Conservation (phyloP, 2,329 filamentous ascomycete genomes). For the Pochonia chlamydosporia region DNA sequence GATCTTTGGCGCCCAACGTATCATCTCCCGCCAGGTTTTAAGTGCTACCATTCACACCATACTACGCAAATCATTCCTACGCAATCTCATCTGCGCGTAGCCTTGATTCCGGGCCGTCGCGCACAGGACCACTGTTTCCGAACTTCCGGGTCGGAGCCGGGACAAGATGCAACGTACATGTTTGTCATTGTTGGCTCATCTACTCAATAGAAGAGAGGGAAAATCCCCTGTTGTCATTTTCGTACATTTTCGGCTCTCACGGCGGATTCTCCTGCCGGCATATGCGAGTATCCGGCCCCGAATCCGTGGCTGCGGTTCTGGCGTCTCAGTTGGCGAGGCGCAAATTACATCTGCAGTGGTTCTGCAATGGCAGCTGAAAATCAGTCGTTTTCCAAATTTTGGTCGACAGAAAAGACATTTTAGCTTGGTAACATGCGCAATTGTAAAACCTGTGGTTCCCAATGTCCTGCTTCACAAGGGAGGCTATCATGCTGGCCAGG, state of each 20-base stretch:
- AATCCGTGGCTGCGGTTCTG: not conserved
- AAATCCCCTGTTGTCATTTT: too few relatives aligned
- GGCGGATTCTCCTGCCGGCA: not conserved
- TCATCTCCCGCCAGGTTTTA: slow-evolving; percentile 4
- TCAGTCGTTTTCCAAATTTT: too few relatives aligned
- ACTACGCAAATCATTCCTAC: slow-evolving; percentile 3
- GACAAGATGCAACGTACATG: not conserved
- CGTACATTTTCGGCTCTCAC: slow-evolving; percentile 3
- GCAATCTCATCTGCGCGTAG: slow-evolving; percentile 7
- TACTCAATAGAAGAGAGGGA: not conserved
- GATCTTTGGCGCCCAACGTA: slow-evolving; percentile 1
- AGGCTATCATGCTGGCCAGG: not conserved
- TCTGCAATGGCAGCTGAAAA: not conserved
- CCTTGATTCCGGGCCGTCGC: slow-evolving; percentile 5
- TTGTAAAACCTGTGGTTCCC: slow-evolving; percentile 6
- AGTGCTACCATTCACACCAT: slow-evolving; percentile 1
- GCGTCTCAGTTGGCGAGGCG: slow-evolving; percentile 12
- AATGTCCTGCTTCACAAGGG: slow-evolving; percentile 6
- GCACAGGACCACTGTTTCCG: slow-evolving; percentile 3
- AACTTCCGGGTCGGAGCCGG: slow-evolving; percentile 3
- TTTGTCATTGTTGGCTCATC: not conserved
- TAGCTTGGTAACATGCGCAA: not conserved
- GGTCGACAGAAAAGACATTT: not conserved
- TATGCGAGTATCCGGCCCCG: slow-evolving; percentile 9
- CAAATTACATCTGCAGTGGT: not conserved